phyloP scores from a whole-genome alignment of 208 protist genomes.

The Endotrypanum monterogeii region DNA sequence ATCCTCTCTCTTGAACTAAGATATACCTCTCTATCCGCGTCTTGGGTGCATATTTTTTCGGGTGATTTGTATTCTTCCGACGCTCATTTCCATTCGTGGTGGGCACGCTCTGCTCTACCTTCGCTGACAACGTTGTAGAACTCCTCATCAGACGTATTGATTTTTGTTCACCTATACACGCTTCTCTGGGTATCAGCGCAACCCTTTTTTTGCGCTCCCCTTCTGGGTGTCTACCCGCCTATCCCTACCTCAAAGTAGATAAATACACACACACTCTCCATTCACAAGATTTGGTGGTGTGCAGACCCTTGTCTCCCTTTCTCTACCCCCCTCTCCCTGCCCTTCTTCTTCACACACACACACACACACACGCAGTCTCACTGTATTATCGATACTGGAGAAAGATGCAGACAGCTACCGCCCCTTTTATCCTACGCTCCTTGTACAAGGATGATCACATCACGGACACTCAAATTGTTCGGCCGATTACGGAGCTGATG shows the following conservation, averaged over 20 bases:
- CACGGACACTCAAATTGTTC: slow-evolving; percentile 56
- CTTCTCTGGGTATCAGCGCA: background rate
- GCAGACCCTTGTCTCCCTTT: background rate
- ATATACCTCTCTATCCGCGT: background rate
- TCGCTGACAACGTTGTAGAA: too few species aligned
- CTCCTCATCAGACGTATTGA: background rate
- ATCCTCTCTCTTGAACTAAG: background rate
- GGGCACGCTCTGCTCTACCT: background rate
- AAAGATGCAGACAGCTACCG: slow-evolving; percentile 77
- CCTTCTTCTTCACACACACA: too few species aligned
- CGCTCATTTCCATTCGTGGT: background rate
- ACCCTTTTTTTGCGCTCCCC: background rate
- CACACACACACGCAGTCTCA: background rate
- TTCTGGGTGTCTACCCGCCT: background rate
- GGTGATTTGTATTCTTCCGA: background rate
- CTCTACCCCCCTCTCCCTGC: too few species aligned
- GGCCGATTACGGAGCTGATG: slow-evolving; percentile 68
- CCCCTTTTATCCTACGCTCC: slow-evolving; percentile 82
- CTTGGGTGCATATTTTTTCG: background rate
- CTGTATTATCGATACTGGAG: background rate
- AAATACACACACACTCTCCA: background rate
- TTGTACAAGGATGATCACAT: slow-evolving; percentile 88
- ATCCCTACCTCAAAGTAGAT: background rate
- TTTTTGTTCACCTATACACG: background rate
- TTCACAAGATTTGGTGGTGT: background rate